Evolutionary conservation across 495 filamentous ascomycete genomes (phyloP).

Genomic region (Trichoderma asperelloides): DNA sequence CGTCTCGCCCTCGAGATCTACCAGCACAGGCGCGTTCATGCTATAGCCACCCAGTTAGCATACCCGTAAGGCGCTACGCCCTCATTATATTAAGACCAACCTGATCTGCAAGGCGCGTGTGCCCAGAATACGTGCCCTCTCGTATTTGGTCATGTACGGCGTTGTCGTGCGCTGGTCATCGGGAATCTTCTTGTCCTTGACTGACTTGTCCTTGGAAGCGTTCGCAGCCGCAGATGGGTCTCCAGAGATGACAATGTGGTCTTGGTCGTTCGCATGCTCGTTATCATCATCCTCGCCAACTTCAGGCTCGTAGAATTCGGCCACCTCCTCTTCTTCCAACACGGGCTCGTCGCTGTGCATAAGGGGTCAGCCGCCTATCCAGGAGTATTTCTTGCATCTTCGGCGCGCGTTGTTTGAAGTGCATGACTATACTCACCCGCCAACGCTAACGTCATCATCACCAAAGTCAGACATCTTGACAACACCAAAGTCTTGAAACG

Average conservation of each 20-base stretch:
- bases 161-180: constrained; percentile 85
- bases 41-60: constrained; percentile 34
- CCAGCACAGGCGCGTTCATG: constrained; percentile 95
- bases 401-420: not conserved
- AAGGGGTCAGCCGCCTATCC: not conserved
- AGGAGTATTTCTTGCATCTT: not conserved
- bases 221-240: constrained; percentile 65
- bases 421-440: constrained; percentile 15
- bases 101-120: constrained; percentile 94
- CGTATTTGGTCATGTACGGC: constrained; percentile 99
- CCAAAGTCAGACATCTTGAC: constrained; percentile 79
- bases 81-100: constrained; percentile 35
- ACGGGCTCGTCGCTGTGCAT: constrained; percentile 42
- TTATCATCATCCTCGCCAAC: constrained; percentile 53
- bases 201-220: constrained; percentile 42
- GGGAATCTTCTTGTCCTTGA: constrained; percentile 82
- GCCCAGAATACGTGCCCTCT: constrained; percentile 84
- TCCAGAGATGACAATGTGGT: constrained; percentile 59
- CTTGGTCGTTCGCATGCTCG: constrained; percentile 39
- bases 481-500: not conserved
- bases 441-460: constrained; percentile 53
- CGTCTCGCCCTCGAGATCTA: constrained; percentile 94
- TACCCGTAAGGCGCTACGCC: not conserved
- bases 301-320: constrained; percentile 58
- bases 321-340: constrained; percentile 37